These are phyloP conservation scores for Kodamaea hsintzibuensis DNA, from an alignment of 805 yeast species.

Conservation along the genomic window DNA sequence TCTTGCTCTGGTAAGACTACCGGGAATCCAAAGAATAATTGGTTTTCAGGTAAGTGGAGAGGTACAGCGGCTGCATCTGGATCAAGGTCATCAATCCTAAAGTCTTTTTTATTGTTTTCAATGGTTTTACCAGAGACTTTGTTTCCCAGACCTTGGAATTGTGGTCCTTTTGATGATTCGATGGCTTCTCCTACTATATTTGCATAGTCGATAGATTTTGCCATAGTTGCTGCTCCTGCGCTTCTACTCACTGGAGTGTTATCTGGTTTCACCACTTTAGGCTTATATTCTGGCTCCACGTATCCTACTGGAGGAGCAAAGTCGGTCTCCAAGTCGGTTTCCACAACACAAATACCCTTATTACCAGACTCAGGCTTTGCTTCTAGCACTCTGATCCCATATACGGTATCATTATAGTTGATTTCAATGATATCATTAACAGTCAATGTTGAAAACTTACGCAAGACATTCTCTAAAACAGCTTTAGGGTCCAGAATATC, in stretches of 20 bases:
- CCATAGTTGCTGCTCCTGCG: conserved; percentile 71
- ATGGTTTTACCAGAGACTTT: conserved; percentile 65
- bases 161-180: conserved; percentile 15
- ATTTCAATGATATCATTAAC: conserved; percentile 83
- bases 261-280: conserved; percentile 34
- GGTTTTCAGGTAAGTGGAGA: conserved; percentile 75
- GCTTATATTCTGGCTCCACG: conserved; percentile 78
- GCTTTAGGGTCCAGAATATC: conserved; percentile 97
- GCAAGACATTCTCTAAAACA: conserved; percentile 85
- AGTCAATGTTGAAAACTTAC: conserved; percentile 87
- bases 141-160: conserved; percentile 64
- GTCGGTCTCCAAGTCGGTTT: conserved; percentile 94
- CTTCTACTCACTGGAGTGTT: conserved; percentile 35
- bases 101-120: conserved; percentile 22
- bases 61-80: conserved; percentile 70
- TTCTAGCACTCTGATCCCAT: conserved; percentile 81
- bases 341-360: conserved; percentile 87
- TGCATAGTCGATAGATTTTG: conserved; percentile 66
- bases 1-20: conserved; percentile 48
- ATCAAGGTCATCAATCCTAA: conserved; percentile 46
- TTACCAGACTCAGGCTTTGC: conserved; percentile 64
- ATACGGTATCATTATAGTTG: conserved; percentile 75
- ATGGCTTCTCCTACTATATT: conserved; percentile 49
- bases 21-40: conserved; percentile 92
- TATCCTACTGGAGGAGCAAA: conserved; percentile 99